Evolutionary conservation across 2,329 filamentous ascomycete species (phyloP), one percentile per base, ranked within the genome.

Genomic region (Pseudopyricularia cyperi): DNA sequence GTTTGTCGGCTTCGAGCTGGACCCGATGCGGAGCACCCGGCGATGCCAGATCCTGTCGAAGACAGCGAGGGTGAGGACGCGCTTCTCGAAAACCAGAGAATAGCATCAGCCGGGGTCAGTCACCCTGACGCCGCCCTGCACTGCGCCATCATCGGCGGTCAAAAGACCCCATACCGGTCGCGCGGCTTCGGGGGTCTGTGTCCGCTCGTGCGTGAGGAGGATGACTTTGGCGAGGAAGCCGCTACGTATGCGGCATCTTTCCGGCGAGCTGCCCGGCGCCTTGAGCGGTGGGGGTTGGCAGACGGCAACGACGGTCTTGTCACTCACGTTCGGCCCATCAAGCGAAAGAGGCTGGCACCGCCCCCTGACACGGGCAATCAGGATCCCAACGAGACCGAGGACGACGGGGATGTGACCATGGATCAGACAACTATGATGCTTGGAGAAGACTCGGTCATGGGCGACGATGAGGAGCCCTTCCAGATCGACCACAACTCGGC

Each of bases 181-280:
- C 69, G 70, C 55, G 79, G 80, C 7, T 70, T 81, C 51, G 78
- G 74, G n/a, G 87, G 82, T 1, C 73, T 87, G 37, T 79, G 77
- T 51, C 81, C 77, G 32, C 68, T 86, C 0, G 67, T 68, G 19
- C 67, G 69, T 15, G 86, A 90, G 62, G 66, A 73, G 0, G 83
- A 88, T 55, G 87, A 91, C 66, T 86, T 82, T 58, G 87, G 87
- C 44, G 87, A 91, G 64, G 85, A 91, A 64, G 74, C 80, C 6
- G 75, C 76, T 52, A 73, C 79, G 1, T 83, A 87, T 53, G 77
- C 80, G 4, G 79, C 84, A 11, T 77, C 85, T 7, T 67, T 91
- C 17, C 72, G 82, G 51, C 76, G 84, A 15, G 74, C 76, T 1
- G 70, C 74, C 19, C 75, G 87, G 28, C 75, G 87, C 39, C 69